Evolutionary conservation across 2,329 filamentous ascomycete species (phyloP), one percentile per base, ranked within the genome.

Genomic region (Pseudogymnoascus sp.): DNA sequence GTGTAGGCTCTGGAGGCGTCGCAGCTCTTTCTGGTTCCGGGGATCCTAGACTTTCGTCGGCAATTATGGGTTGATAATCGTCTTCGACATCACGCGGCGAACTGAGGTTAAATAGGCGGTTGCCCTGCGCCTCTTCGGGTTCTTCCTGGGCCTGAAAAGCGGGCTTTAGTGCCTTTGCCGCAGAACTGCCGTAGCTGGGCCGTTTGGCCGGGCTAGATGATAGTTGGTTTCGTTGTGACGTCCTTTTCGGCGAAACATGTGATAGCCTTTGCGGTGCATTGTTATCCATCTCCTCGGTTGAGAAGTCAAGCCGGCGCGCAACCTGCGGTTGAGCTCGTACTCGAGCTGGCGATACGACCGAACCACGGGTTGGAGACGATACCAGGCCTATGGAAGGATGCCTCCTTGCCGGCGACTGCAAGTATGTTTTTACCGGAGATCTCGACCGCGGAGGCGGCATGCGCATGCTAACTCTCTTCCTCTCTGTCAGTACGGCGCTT

Each of bases 401-500:
- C 63, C 70, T 67, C 62, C 71, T 66, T n/a, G 72, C 72, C 39
- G 72, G 72, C 18, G 71, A 73, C 63, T 70, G 58, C 40, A 74
- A 58, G 35, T 67, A 70, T 37, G 72, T 74, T 59, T 74, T 74
- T 25, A 70, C 70, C 0, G 72, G 72, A 21, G 72, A 74, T 60
- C 69, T 73, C 9, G 72, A 72, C 31, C 68, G 64, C 5, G 71
- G 71, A 40, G 68, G 69, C 62, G 71, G 72, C 37, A 72, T 59
- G 59, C 68, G 68, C 61, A 70, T 63, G 55, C 60, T 66, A 62
- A 66, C 63, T 62, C 65, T 63, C 62, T 65, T 66, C 48, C 73
- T 74, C 69, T 72, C 77, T 64, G 71, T 75, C n/a, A 80, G 69
- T 2, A 76, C 74, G 35, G 74, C 72, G 15, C 74, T 72, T 29